These are phyloP conservation scores for Coleophoma crateriformis DNA, from an alignment of 2,329 filamentous ascomycete species.

Conservation along the genomic window DNA sequence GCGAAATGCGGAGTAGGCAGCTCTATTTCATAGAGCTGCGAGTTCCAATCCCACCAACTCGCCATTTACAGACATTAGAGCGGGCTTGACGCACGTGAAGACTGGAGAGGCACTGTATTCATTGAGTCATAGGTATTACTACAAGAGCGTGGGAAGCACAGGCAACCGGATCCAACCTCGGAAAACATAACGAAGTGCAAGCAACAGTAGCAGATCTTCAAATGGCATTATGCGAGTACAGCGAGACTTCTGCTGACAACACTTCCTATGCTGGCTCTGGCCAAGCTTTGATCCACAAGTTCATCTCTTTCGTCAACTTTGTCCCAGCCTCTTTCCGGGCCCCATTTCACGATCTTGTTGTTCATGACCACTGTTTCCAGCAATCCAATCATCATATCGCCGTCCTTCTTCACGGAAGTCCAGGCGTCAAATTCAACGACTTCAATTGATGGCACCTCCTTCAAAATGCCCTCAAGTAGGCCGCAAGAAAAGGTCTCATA, in stretches of 20 bases:
- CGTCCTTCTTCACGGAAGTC: conserved; percentile 56
- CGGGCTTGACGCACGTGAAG: too few relatives aligned
- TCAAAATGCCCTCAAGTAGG: conserved; percentile 51
- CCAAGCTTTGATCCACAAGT: neutral
- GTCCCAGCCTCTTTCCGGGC: conserved; percentile 61
- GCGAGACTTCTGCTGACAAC: neutral
- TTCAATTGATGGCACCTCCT: conserved; percentile 48
- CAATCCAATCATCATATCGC: conserved; percentile 58
- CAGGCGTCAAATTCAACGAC: conserved; percentile 67
- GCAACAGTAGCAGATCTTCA: neutral
- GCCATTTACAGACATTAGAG: too few relatives aligned
- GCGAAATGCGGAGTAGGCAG: too few relatives aligned
- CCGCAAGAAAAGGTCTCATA: conserved; percentile 62
- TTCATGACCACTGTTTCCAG: conserved; percentile 43
- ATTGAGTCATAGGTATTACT: too few relatives aligned
- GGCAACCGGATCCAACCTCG: neutral
- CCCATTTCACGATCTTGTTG: conserved; percentile 57
- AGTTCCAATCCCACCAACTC: too few relatives aligned
- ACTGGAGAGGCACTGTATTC: too few relatives aligned
- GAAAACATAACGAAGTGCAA: neutral
- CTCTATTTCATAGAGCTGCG: too few relatives aligned
- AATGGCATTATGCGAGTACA: neutral
- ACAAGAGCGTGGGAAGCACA: neutral
- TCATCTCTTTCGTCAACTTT: conserved; percentile 30
- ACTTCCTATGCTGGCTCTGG: neutral